Conservation (phyloP, 2,329 filamentous ascomycete genomes). For the Clonostachys byssicola region DNA sequence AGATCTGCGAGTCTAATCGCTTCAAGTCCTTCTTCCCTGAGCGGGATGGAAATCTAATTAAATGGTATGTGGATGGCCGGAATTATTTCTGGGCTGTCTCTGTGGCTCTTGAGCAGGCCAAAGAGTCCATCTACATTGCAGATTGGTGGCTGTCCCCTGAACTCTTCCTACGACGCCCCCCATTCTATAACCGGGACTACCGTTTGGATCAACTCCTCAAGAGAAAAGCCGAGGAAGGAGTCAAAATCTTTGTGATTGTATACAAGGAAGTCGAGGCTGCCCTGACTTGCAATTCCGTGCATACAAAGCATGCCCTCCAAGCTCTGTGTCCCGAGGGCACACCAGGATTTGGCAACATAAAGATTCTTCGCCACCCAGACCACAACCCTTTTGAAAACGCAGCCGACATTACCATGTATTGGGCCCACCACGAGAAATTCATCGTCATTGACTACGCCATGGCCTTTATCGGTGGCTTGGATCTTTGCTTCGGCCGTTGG, state of each 20-base stretch:
- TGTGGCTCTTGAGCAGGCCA: constrained; percentile 80
- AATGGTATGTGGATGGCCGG: constrained; percentile 96
- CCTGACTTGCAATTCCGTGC: constrained; percentile 85
- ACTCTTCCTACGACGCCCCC: constrained; percentile 79
- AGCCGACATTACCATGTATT: constrained; percentile 95
- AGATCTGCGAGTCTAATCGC: constrained; percentile 69
- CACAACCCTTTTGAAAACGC: constrained; percentile 94
- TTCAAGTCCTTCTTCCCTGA: constrained; percentile 91
- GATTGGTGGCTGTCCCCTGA: constrained; percentile 98
- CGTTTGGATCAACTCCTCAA: constrained; percentile 84
- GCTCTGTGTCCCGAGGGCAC: constrained; percentile 76
- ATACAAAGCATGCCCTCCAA: constrained; percentile 85
- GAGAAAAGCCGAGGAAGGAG: constrained; percentile 82
- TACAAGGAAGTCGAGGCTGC: constrained; percentile 85
- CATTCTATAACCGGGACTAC: constrained; percentile 79
- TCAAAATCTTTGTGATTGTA: constrained; percentile 90
- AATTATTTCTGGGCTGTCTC: constrained; percentile 97
- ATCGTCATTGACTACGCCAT: constrained; percentile 88
- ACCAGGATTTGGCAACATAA: constrained; percentile 84
- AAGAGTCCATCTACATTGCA: constrained; percentile 90
- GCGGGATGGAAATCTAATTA: constrained; percentile 78
- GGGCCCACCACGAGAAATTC: constrained; percentile 98
- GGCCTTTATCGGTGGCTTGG: constrained; percentile 91
- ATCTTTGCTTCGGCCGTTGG: constrained; percentile 95
- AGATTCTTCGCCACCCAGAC: constrained; percentile 85